A percentile compares a stretch with the other conserved stretches of the same genome.
Evolutionary conservation across 1,284 basidiomycete species (phyloP).

Genomic region (Heterobasidion annosum): DNA sequence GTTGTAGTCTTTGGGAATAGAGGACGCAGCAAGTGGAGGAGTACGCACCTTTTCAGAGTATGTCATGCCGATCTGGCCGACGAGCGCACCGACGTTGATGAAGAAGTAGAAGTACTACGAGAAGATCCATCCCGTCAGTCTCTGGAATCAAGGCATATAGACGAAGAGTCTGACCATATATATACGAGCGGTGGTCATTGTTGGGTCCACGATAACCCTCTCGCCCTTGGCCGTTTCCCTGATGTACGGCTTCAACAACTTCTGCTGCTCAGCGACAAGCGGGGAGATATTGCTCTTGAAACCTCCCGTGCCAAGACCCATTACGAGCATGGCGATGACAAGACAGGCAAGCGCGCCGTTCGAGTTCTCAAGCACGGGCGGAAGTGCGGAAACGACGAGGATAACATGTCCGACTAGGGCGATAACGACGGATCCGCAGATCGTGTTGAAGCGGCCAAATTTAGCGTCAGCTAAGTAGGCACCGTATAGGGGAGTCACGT

Average conservation of each 20-base stretch:
- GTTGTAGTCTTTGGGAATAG: not conserved
- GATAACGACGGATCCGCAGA: conserved; percentile 46
- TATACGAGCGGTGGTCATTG: conserved; percentile 58
- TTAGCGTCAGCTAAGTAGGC: conserved; percentile 71
- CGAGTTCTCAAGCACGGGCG: conserved; percentile 55
- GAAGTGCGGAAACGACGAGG: conserved; percentile 65
- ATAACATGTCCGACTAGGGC: conserved; percentile 64
- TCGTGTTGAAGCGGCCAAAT: conserved; percentile 70
- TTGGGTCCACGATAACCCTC: conserved; percentile 76
- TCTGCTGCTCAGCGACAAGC: conserved; percentile 73
- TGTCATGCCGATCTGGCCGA: conserved; percentile 64
- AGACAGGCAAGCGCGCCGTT: conserved; percentile 56
- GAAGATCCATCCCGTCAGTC: not conserved
- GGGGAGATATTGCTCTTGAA: conserved; percentile 82
- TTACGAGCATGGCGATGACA: conserved; percentile 57
- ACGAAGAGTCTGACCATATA: conserved; percentile 46
- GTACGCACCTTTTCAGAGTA: conserved; percentile 58
- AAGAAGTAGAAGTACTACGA: conserved; percentile 69
- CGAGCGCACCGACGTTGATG: conserved; percentile 70
- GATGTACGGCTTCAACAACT: conserved; percentile 46
- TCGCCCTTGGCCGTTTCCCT: conserved; percentile 51
- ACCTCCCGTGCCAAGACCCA: conserved; percentile 60
- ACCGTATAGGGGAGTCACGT: conserved; percentile 52
- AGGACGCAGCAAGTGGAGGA: not conserved
- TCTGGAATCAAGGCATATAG: too few species aligned